A percentile compares a stretch with the other conserved stretches of the same genome.
These are phyloP conservation scores for Tolypocladium capitatum DNA, from an alignment of 2,329 filamentous ascomycete genomes.

Conservation along the genomic window DNA sequence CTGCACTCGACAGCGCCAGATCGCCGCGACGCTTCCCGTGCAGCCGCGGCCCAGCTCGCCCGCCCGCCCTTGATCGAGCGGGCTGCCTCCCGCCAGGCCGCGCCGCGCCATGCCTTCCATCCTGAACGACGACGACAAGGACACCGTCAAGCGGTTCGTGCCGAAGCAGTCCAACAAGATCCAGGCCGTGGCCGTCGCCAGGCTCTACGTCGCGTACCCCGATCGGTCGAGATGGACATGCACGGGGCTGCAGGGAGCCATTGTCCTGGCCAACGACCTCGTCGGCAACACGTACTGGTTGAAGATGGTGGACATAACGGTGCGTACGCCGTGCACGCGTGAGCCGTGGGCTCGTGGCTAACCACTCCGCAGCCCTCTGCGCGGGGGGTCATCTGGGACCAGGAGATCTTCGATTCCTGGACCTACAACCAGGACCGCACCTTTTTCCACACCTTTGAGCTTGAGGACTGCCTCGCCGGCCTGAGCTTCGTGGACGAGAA, in stretches of 20 bases:
- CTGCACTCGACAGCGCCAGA: neutral
- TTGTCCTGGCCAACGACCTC: constrained; percentile 82
- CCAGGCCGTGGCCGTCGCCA: constrained; percentile 83
- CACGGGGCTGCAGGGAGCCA: constrained; percentile 83
- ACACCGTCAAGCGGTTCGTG: constrained; percentile 86
- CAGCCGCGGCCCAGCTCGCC: neutral
- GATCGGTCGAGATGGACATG: constrained; percentile 81
- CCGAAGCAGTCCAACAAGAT: constrained; percentile 96
- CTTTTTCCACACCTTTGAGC: constrained; percentile 95
- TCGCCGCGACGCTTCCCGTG: neutral
- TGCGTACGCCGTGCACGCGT: constrained; percentile 22
- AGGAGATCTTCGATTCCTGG: constrained; percentile 94
- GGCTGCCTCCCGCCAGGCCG: constrained; percentile 3
- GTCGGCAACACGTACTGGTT: constrained; percentile 96
- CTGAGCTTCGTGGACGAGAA: constrained; percentile 94
- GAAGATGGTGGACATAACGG: constrained; percentile 93
- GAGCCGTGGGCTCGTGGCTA: constrained; percentile 4
- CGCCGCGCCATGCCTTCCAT: constrained; percentile 44
- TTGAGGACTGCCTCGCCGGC: constrained; percentile 81
- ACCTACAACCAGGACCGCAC: constrained; percentile 92
- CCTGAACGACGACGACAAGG: constrained; percentile 86
- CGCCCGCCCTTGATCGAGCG: neutral
- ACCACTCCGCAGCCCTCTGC: constrained; percentile 45
- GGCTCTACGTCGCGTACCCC: constrained; percentile 86
- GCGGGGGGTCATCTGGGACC: constrained; percentile 87